A percentile compares a stretch with the other conserved stretches of the same genome.
phyloP scores from a whole-genome alignment of 257 asterid genomes.

The Paraleonurus japonicus region DNA sequence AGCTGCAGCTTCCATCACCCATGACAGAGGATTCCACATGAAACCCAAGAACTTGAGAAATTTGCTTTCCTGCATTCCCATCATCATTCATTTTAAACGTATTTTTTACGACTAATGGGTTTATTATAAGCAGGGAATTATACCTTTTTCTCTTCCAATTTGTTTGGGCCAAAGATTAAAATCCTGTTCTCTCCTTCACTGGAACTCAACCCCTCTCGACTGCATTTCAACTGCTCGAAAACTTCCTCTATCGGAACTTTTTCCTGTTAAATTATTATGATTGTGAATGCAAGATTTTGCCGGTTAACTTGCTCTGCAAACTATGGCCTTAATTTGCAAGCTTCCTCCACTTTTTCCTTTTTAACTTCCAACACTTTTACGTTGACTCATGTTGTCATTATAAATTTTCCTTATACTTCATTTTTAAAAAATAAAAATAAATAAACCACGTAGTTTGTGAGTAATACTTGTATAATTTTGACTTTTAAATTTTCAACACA shows the following conservation, averaged over 20 bases:
- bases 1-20: constrained; percentile 99
- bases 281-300: neutral
- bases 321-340: no score
- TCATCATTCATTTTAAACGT: neutral
- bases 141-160: constrained; percentile 83
- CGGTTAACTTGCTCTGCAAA: neutral
- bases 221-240: constrained; percentile 74
- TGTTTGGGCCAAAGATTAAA: constrained; percentile 80
- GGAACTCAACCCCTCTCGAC: constrained; percentile 60
- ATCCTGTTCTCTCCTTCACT: constrained; percentile 73
- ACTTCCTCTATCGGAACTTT: constrained; percentile 83
- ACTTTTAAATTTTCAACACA: no score
- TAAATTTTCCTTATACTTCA: no score
- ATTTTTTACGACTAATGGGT: no score
- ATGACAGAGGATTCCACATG: constrained; percentile 99
- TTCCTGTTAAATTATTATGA: constrained; percentile 44
- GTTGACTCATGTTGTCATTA: no score
- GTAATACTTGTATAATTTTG: no score
- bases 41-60: constrained; percentile 77
- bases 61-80: constrained; percentile 62
- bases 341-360: no score
- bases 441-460: no score
- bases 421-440: no score
- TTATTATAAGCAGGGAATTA: neutral
- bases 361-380: no score